Percentiles rank a stretch among this genome's conserved stretches.
Conservation (phyloP, 768 basidiomycete genomes). For the Hygrophorus pudorinus region DNA sequence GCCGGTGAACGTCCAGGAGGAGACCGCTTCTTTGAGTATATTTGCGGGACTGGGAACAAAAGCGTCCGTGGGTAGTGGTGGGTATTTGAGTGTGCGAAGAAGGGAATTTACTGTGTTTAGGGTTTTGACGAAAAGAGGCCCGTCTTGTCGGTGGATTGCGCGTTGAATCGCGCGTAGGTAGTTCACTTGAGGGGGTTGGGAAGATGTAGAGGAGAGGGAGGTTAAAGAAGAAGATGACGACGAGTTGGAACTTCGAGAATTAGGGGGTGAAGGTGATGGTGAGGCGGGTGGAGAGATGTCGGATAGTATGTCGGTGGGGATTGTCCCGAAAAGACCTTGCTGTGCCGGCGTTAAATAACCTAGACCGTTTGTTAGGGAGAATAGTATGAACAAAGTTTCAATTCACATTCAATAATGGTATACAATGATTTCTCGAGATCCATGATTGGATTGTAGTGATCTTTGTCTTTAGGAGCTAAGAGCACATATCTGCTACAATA, state of each 20-base stretch:
- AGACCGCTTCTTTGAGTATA: conserved; percentile 34
- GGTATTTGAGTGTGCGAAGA: conserved; percentile 58
- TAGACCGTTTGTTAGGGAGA: conserved; percentile 18
- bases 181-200: conserved; percentile 19
- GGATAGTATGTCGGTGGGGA: conserved; percentile 39
- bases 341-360: conserved; percentile 62
- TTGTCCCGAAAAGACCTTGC: conserved; percentile 55
- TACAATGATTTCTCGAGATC: conserved; percentile 64
- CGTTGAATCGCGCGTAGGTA: conserved; percentile 56
- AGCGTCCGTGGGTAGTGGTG: conserved; percentile 39
- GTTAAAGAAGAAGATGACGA: conserved; percentile 23
- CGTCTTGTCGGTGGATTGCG: conserved; percentile 59
- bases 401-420: conserved; percentile 62
- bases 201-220: conserved; percentile 16
- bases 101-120: conserved; percentile 54
- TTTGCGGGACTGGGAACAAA: conserved; percentile 39
- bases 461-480: conserved; percentile 72
- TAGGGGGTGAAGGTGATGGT: conserved; percentile 24
- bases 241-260: conserved; percentile 16
- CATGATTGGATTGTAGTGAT: conserved; percentile 81
- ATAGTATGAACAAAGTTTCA: background rate
- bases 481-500: conserved; percentile 51
- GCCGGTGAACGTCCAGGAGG: conserved; percentile 40
- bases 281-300: conserved; percentile 28
- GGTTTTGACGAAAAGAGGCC: conserved; percentile 58